Base-by-base conservation (phyloP, 2,329 filamentous ascomycete species). In the Rutstroemia sp. region DNA sequence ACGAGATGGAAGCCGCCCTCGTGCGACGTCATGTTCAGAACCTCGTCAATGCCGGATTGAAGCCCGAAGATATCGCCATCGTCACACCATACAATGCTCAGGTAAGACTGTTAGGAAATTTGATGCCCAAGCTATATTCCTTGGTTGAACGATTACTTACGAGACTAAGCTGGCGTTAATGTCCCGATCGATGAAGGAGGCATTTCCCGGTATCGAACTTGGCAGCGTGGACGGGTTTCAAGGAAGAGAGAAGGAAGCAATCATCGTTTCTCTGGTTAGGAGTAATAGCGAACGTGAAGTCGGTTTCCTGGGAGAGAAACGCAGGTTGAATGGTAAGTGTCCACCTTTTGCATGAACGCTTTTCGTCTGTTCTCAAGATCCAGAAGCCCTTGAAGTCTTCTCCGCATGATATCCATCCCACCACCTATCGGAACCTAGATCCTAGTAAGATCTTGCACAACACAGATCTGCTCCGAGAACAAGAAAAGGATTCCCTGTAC, bases 221-320 rank as follows among this genome's bases (percentile, higher is more conserved):
- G 94, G 94, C 37, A 96, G 90, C 65, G 89, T 99, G 2, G 94
- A 99, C 71, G 94, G 92, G 2, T 99, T 99, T 70, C 94, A 99
- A 71, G 94, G 94, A 37, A 83, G 94, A 17, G 94, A 99, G 72
- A 99, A 99, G 72, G 94, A 99, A 71, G 94, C 89, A 2, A 86
- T 99, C 16, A 81, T 99, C 41, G 86, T 99, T 51, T 95, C 87
- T 71, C 79, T 97, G n/a, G 94, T 99, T 56, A 81, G 94, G 63
- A 96, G 92, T 72, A 99, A 99, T 69, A 63, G 83, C 5, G 82
- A 91, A 49, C 83, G 86, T 51, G 91, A 97, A 70, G 92, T 97
- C 14, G 94, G 94, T 9, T 99, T 99, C 68, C 74, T 99, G 39
- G 89, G 84, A 14, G 94, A 99, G 73, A 95, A 92, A 77, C 81